Base-by-base conservation (phyloP, 768 basidiomycete genomes). In the Megacollybia marginata region DNA sequence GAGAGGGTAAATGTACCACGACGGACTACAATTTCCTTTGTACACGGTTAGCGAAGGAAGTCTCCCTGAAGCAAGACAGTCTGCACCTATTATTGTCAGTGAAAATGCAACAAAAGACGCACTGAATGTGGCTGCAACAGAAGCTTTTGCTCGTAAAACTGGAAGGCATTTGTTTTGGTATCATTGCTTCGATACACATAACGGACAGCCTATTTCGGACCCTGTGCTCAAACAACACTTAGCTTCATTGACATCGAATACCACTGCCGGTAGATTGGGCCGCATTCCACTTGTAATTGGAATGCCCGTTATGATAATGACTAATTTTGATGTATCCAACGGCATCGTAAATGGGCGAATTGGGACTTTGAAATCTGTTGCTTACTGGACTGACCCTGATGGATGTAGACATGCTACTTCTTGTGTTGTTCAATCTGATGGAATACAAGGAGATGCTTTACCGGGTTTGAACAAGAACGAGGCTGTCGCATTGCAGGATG, bases 311-410 rank as follows among this genome's bases (percentile, higher is more conserved):
- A 53, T 64, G 15, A 44, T 67, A 0, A 45, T 50, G 1, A 50
- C 59, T 18, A 66, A 66, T 18, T 62, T 57, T 44, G 61, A 65
- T 33, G 53, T 65, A 0, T 50, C 52, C 5, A 50, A 52, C 1
- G 61, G 64, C 0, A 47, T 63, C 34, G 58, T 65, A 2, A 66
- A 65, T 50, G 65, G 64, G 1, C 45, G 44, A 16, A 43, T 46
- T 4, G 59, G 60, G 0, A 53, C 23, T 10, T 20, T 58, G 2
- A 48, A 18, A 3, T 18, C 28, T 10, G 47, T 62, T 0, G 46
- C 52, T 16, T 61, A 59, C 42, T 9, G 42, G n/a, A 34, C 48
- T 1, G 57, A 57, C 34, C 43, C 10, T 2, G 48, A 54, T 13
- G 58, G 56, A 5, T 7, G 38, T 10, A 42, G 55, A 5, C 35